Base-by-base conservation (phyloP, 2,329 filamentous ascomycete species). In the Aspergillus oerlinghausenensis region DNA sequence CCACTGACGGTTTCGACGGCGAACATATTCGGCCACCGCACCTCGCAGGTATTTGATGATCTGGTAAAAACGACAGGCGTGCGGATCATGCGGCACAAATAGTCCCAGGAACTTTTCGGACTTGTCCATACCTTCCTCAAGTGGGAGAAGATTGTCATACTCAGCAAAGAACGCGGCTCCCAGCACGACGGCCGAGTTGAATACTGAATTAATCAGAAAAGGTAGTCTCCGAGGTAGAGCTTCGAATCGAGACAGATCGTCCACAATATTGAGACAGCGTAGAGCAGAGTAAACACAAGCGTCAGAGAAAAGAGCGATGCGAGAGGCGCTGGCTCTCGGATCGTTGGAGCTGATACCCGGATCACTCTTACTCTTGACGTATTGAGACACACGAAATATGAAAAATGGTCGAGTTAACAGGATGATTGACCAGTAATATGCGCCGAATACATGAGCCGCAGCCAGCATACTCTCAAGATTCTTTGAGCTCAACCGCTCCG, bases 351-450 rank as follows among this genome's bases (percentile, higher is more conserved):
- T 47, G 8, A 63, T 54, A 14, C 6, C 43, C 9, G 60, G 21
- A 17, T 68, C 68, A 28, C 50, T 55, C 56, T 70, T 71, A 45
- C 59, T 67, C 50, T 67, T 68, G 32, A 72, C 70, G 48, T 72
- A 71, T 38, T 70, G 71, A n/a, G 73, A 80, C 1, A 81, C 71
- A 51, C 80, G 77, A 60, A 80, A 82, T 26, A 81, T 77, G 10
- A 82, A 69, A 55, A 82, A 82, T 0, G 80, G 80, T n/a, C 80
- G 70, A 6, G 80, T 81, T 3, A 82, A 66, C 3, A 82, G 69
- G 65, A 82, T 81, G 47, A 82, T 81, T 1, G 78, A 79, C 70
- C 80, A 82, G 62, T 81, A 81, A 56, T 82, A 82, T 3, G 79
- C 75, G 32, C 77, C 77, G 14, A 82, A 72, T 1, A 79, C 73